Evolutionary conservation across 2,329 filamentous ascomycete species (phyloP).

Genomic region (Ophiostoma montium): DNA sequence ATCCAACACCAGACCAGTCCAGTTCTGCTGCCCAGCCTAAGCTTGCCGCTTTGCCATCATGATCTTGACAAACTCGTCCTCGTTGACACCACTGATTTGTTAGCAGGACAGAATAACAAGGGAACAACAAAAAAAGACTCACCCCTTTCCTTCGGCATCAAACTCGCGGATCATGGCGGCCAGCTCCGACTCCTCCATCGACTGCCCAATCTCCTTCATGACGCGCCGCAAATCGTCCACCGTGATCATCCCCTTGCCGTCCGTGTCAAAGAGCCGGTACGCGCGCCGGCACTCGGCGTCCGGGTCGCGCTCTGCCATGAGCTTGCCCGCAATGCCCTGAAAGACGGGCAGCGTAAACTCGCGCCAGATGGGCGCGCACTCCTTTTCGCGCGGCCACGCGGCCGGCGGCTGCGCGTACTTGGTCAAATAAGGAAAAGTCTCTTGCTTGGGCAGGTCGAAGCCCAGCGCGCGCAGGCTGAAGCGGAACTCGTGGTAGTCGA

Average conservation of each 20-base stretch:
- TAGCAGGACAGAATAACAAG: neutral
- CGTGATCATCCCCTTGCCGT: slow-evolving; percentile 81
- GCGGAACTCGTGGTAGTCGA: slow-evolving; percentile 97
- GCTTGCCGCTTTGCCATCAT: slow-evolving; percentile 28
- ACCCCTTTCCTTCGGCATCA: slow-evolving; percentile 80
- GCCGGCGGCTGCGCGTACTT: slow-evolving; percentile 62
- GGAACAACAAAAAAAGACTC: neutral
- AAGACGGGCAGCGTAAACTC: slow-evolving; percentile 61
- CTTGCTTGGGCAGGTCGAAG: slow-evolving; percentile 77
- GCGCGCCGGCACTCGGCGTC: slow-evolving; percentile 82
- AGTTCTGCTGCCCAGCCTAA: neutral
- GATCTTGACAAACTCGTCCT: slow-evolving; percentile 56
- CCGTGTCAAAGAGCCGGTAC: slow-evolving; percentile 85
- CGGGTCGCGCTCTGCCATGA: slow-evolving; percentile 72
- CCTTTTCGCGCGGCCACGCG: slow-evolving; percentile 37
- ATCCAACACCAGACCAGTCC: no score
- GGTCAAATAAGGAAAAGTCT: slow-evolving; percentile 69
- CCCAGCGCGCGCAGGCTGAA: slow-evolving; percentile 92
- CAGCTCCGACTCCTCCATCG: slow-evolving; percentile 83
- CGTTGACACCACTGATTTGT: slow-evolving; percentile 38
- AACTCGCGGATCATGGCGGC: slow-evolving; percentile 97
- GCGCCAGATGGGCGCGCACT: slow-evolving; percentile 50
- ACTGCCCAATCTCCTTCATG: slow-evolving; percentile 82
- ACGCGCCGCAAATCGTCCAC: slow-evolving; percentile 78
- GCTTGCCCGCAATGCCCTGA: slow-evolving; percentile 61